phyloP scores from a whole-genome alignment of 768 basidiomycete genomes.

The Tephrocybe sp. region DNA sequence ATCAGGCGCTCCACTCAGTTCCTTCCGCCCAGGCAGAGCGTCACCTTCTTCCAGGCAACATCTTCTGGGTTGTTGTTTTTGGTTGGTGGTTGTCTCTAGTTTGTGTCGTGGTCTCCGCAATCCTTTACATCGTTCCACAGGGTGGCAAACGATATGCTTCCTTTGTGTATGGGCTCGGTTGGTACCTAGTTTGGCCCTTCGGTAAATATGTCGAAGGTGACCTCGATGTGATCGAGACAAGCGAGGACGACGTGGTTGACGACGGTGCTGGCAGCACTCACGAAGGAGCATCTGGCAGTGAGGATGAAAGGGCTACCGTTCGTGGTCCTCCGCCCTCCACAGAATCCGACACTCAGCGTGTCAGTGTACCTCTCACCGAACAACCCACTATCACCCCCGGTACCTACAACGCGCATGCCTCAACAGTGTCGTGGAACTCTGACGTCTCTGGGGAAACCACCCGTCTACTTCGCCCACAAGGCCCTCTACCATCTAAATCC shows the following conservation, averaged over 20 bases:
- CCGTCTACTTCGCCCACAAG: constrained; percentile 35
- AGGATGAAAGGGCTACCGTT: constrained; percentile 37
- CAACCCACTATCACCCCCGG: constrained; percentile 43
- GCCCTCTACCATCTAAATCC: constrained; percentile 50
- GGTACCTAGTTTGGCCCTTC: constrained; percentile 98
- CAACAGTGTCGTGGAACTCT: constrained; percentile 43
- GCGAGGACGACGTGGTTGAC: constrained; percentile 30
- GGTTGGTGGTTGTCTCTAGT: constrained; percentile 89
- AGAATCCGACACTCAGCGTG: constrained; percentile 13
- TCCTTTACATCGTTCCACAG: constrained; percentile 71
- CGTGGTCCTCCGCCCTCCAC: constrained; percentile 29
- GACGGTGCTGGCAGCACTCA: constrained; percentile 31
- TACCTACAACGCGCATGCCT: constrained; percentile 29
- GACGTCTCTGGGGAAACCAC: constrained; percentile 45
- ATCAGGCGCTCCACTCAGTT: constrained; percentile 87
- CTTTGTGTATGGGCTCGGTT: constrained; percentile 89
- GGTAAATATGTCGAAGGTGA: constrained; percentile 97
- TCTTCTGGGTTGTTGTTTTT: constrained; percentile 87
- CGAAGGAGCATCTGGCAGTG: constrained; percentile 28
- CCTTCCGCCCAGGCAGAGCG: constrained; percentile 93
- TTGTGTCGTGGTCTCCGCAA: constrained; percentile 62
- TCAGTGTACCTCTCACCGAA: constrained; percentile 37
- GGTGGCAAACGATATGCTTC: constrained; percentile 83
- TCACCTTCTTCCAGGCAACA: constrained; percentile 90
- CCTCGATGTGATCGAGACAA: constrained; percentile 35